Conservation (phyloP, 2,329 filamentous ascomycete genomes). For the Curvularia lunata region DNA sequence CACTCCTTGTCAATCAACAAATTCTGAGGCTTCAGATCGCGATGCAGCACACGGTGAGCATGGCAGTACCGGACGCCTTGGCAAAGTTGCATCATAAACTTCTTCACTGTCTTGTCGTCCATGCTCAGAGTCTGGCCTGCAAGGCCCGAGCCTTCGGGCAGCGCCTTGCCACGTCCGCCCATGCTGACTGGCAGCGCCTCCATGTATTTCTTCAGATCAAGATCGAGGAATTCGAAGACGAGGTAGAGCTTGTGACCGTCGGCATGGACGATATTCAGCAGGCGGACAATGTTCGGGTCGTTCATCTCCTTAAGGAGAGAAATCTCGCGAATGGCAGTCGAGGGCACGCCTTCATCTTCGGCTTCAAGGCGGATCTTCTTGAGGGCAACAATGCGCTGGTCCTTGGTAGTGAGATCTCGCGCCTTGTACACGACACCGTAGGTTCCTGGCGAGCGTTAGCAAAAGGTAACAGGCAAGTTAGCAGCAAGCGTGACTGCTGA, state of each 20-base stretch:
- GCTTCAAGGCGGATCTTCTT: constrained; percentile 97
- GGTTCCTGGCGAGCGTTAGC: constrained; percentile 67
- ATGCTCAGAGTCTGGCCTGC: constrained; percentile 72
- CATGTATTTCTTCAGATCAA: constrained; percentile 97
- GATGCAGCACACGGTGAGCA: constrained; percentile 83
- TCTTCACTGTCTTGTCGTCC: constrained; percentile 82
- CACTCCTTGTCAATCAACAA: constrained; percentile 84
- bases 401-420: constrained; percentile 78
- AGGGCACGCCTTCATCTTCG: constrained; percentile 92
- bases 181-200: constrained; percentile 84
- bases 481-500: neutral
- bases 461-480: neutral
- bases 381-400: constrained; percentile 81
- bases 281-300: constrained; percentile 85
- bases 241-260: constrained; percentile 95
- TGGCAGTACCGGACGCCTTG: constrained; percentile 88
- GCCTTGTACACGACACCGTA: constrained; percentile 97
- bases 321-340: constrained; percentile 92
- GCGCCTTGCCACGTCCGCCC: constrained; percentile 81
- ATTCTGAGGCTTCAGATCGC: constrained; percentile 91
- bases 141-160: constrained; percentile 76
- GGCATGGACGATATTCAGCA: constrained; percentile 91
- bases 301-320: constrained; percentile 94
- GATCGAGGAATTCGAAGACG: constrained; percentile 88
- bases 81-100: constrained; percentile 89